Evolutionary conservation across 768 basidiomycete species (phyloP).

Genomic region (Sporobolomyces roseus): DNA sequence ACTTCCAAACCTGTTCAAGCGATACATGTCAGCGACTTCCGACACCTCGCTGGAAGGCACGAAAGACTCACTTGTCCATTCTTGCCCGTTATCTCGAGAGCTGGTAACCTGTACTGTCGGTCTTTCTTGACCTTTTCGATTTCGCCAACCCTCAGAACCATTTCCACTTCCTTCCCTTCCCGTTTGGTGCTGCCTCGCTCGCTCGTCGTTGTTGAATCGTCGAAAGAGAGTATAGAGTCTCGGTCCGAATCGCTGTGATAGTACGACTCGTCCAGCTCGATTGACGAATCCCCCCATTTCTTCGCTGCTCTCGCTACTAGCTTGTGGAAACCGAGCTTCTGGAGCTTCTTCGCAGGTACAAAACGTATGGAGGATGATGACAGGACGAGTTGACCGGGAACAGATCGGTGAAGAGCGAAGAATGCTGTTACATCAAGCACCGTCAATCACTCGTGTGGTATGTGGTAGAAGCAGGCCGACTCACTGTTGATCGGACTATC

Average conservation of each 20-base stretch:
- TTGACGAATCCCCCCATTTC: not conserved
- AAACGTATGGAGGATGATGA: slow-evolving; percentile 6
- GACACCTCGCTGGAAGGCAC: too few species aligned
- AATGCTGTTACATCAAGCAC: not conserved
- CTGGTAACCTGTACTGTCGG: slow-evolving; percentile 5
- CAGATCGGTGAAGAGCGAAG: slow-evolving; percentile 30
- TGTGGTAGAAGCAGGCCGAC: too few species aligned
- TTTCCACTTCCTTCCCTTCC: not conserved
- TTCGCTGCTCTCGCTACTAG: slow-evolving; percentile 2
- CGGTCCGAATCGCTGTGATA: not conserved
- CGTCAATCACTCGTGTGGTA: too few species aligned
- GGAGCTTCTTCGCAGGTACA: slow-evolving; percentile 12
- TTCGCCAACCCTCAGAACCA: slow-evolving; percentile 5
- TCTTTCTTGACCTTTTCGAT: slow-evolving; percentile 27
- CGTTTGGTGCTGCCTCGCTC: not conserved
- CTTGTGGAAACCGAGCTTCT: slow-evolving; percentile 10
- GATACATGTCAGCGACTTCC: too few species aligned
- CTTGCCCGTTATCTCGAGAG: slow-evolving; percentile 5
- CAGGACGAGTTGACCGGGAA: slow-evolving; percentile 24
- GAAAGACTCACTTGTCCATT: slow-evolving; percentile 26
- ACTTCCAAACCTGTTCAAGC: slow-evolving; percentile 7
- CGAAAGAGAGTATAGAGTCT: not conserved
- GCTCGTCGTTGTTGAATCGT: not conserved
- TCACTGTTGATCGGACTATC: too few species aligned
- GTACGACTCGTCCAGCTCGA: not conserved